Base-by-base conservation (phyloP, 1,139 yeast genomes). In the Saccharomycopsis hybrid region DNA sequence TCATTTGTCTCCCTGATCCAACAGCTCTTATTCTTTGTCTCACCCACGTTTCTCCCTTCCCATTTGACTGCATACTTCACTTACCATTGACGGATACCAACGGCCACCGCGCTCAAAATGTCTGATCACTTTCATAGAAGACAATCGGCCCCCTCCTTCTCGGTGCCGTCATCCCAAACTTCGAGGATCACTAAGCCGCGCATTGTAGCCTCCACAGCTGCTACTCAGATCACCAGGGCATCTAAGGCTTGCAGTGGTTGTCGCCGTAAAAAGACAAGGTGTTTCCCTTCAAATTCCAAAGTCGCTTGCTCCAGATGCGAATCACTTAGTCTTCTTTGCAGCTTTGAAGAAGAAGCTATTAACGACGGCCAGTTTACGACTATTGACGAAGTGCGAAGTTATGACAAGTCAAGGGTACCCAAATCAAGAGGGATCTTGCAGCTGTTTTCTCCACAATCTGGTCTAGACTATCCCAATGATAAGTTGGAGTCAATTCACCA, bases 211-310 rank as follows among this genome's bases (percentile, higher is more conserved):
- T 18, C 18, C 18, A 18, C 18, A 18, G 18, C 18, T 18, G 18
- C 43, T 8, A n/a, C 35, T 24, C 30, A 44, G 31, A 38, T n/a
- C 43, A 37, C 5, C 27, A 59, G 85, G 46, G 77, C 82, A 0
- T 60, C 75, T 3, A 70, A 70, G 55, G 88, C 88, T 0, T 82
- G 88, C 60, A 73, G 71, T 3, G 62, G 69, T 27, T 82, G 88
- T 59, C 67, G 87, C 38, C 72, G 67, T 55, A 85, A 78, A 59
- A 82, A 82, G 63, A 80, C 86, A 1, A 63, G 85, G 50, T 82
- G 88, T 58, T 73, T 81, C 56, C 68, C 79, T 44, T 69, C 78
- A 1, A 72, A 70, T 7, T 65, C 66, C 45, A 66, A 76, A 1
- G 59, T 66, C 13, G 68, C 77, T 3, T 82, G 88, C 62, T 63